Conservation (phyloP, 352 stramenopile species). For the Phytophthora capsici region DNA sequence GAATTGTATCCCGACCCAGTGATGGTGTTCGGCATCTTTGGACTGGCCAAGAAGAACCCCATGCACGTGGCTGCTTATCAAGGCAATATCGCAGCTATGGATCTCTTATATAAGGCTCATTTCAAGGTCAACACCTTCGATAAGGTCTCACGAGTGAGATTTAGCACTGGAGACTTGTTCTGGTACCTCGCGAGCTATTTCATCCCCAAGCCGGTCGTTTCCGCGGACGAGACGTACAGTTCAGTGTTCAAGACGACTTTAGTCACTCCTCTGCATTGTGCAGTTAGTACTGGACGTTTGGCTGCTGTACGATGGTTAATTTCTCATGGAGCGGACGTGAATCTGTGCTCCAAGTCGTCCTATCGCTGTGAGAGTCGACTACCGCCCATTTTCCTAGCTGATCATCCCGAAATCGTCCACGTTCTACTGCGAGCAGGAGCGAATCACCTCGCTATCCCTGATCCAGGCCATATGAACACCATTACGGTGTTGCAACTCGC, state of each 20-base stretch:
- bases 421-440: slow-evolving; percentile 67
- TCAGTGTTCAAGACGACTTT: slow-evolving; percentile 79
- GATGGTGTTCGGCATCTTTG: slow-evolving; percentile 74
- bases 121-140: slow-evolving; percentile 81
- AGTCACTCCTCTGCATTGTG: slow-evolving; percentile 79
- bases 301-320: slow-evolving; percentile 80
- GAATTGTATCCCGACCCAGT: slow-evolving; percentile 74
- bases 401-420: slow-evolving; percentile 83
- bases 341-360: slow-evolving; percentile 78
- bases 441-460: slow-evolving; percentile 82
- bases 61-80: slow-evolving; percentile 86
- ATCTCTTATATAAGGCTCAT: slow-evolving; percentile 57
- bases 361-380: slow-evolving; percentile 68
- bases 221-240: slow-evolving; percentile 65
- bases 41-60: slow-evolving; percentile 83
- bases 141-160: slow-evolving; percentile 81
- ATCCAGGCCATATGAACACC: slow-evolving; percentile 87
- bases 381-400: slow-evolving; percentile 82
- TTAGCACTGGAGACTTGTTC: slow-evolving; percentile 82
- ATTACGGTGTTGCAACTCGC: slow-evolving; percentile 84
- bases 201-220: slow-evolving; percentile 72
- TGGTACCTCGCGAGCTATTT: slow-evolving; percentile 82
- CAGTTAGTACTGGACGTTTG: slow-evolving; percentile 74
- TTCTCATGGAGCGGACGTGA: slow-evolving; percentile 74
- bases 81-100: slow-evolving; percentile 77